Base-by-base conservation (phyloP, 164 flowering plant genomes). In the Annona cherimola region DNA sequence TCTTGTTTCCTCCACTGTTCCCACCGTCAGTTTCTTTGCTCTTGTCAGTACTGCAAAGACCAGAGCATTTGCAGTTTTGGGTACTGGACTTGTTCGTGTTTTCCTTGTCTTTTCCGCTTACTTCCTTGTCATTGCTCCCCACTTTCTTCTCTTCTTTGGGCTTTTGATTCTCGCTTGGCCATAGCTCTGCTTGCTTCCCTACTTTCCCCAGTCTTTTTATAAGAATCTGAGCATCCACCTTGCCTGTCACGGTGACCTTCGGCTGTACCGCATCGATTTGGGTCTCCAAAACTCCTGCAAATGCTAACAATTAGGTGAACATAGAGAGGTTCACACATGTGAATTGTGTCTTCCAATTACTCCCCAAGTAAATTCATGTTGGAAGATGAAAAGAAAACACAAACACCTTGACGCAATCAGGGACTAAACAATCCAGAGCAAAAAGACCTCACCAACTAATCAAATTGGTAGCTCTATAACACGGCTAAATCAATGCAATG, bases 181-280 rank as follows among this genome's bases (percentile, higher is more conserved):
- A 79, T 35, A 84, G 5, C 74, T 87, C 86, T n/a, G 86, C 85
- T 40, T 81, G 84, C 69, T 86, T 87, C 43, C 91, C 87, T n/a
- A 66, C 63, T 72, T 72, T 84, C 40, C 41, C 43, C 46, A 87
- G 74, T 76, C 76, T 87, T 74, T 80, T 81, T 59, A 87, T 78
- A 61, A 87, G 76, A 73, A 74, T 61, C 70, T 77, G 76, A 1
- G 91, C 77, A 64, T 87, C 83, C 41, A 83, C 84, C 44, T 79
- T 83, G 42, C 89, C 87, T 0, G 76, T 57, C 35, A 83, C 85
- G 20, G 84, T 81, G 35, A 87, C 84, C 69, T 81, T 87, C 9
- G 85, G 84, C 71, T 77, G 77, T 11, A 67, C 55, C 2, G 75
- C 63, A 71, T 87, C 86, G 8, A 87, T 73, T 73, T 83, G 84